Evolutionary conservation across 164 flowering plant genomes (phyloP), one percentile per base, ranked within the genome.

Genomic region (Kingdonia uniflora): DNA sequence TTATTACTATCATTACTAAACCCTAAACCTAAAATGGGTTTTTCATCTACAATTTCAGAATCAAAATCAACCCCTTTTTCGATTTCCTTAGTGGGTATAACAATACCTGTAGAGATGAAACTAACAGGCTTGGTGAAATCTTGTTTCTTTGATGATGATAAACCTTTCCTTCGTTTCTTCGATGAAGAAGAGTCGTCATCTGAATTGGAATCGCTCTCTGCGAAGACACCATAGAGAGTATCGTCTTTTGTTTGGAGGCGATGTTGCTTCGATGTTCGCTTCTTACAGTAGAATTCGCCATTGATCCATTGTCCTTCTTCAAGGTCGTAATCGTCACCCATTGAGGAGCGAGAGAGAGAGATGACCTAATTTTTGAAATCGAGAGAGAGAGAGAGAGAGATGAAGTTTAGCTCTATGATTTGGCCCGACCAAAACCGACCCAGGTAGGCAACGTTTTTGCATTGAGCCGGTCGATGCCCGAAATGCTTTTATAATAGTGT

Each of bases 261-360:
- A 63, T 83, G 86, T 33, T 42, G 49, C 52, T 37, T 43, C 48
- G 78, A 79, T 56, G 68, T 84, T 42, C 84, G 84, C 51, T 71
- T 76, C 8, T 61, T 52, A 63, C 75, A 82, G 54, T 78, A 82
- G 58, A 76, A 92, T 56, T 92, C 97, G 0, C 95, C 97, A 25
- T 64, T 71, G 7, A 82, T 83, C 83, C 82, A 92, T 45, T 82
- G 82, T 10, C 95, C 97, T 5, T 57, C 95, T 19, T 89, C 99
- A 59, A 11, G 88, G 45, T 92, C 99, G 23, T 86, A 82, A 14
- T 86, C 95, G 78, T 71, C 64, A 6, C 76, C 81, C 52, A 87
- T 85, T n/a, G n/a, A n/a, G n/a, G n/a, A n/a, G n/a, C n/a, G n/a
- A n/a, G n/a, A n/a, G n/a, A n/a, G n/a, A n/a, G n/a, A n/a, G n/a